Evolutionary conservation across 2,329 filamentous ascomycete genomes (phyloP), one percentile per base, ranked within the genome.

Genomic region (Hymenoscyphus infarciens): DNA sequence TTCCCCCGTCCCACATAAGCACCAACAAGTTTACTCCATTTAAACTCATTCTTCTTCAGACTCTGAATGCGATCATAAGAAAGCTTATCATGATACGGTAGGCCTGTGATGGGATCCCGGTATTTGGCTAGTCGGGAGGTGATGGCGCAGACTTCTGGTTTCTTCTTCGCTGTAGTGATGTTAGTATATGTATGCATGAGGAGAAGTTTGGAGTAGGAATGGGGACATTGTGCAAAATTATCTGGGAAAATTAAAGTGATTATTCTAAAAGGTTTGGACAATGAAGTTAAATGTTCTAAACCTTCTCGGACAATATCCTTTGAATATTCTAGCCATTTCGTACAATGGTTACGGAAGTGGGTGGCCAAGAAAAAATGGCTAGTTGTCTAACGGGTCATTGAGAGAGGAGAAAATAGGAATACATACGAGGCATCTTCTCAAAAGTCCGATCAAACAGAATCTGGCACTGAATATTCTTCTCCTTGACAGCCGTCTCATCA

Each of bases 31-130:
- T 81, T 81, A 74, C 92, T 96, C 90, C 91, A 99, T 63, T 85
- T 85, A 74, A 92, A 93, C 54, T 91, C 87, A 53, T 91, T 89
- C 1, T 81, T 83, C 59, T 85, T 78, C 15, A 96, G 82, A 61
- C 88, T 85, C 71, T 91, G 88, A 55, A 98, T 89, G 74, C 96
- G 87, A 70, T 86, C 86, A 77, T 92, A 97, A 0, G 92, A 93
- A 66, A 88, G 84, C 53, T 86, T 80, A 73, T 94, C 94, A 66
- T 86, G 83, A 76, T 94, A 99, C 0, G 88, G 86, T 16, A 98
- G 81, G 0, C 91, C 90, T 0, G 94, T 98, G 68, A 85, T 83
- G 0, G 92, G 91, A 74, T 99, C 95, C 27, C 87, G 85, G 75
- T 96, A 98, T 61, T 86, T 86, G 13, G 94, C 95, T 52, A 22